These are phyloP conservation scores for Pythium plurisporium DNA, from an alignment of 352 stramenopile species.

Conservation along the genomic window DNA sequence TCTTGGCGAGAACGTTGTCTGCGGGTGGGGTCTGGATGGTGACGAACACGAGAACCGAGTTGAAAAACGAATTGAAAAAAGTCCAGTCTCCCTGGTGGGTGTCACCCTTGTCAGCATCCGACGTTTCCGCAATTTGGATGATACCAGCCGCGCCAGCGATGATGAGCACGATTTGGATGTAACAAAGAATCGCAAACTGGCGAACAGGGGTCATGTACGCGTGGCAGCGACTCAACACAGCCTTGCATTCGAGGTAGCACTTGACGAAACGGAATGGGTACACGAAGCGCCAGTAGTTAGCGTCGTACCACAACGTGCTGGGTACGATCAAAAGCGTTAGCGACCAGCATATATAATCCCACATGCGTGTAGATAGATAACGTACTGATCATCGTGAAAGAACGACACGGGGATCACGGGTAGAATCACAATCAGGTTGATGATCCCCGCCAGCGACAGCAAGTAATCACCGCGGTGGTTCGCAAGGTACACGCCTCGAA, in stretches of 20 bases:
- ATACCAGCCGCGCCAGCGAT: constrained; percentile 70
- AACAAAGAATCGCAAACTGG: constrained; percentile 79
- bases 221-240: constrained; percentile 77
- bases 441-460: constrained; percentile 48
- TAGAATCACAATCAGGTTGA: constrained; percentile 60
- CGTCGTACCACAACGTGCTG: constrained; percentile 76
- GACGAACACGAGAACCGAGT: constrained; percentile 85
- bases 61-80: constrained; percentile 88
- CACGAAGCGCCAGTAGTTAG: constrained; percentile 75
- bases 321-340: not conserved
- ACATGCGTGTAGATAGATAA: not conserved
- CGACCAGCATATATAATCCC: not conserved
- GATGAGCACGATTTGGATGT: constrained; percentile 78
- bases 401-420: constrained; percentile 76
- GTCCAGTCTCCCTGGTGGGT: constrained; percentile 79
- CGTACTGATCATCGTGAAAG: constrained; percentile 69
- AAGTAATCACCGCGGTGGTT: constrained; percentile 63
- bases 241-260: constrained; percentile 71
- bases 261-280: constrained; percentile 83
- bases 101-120: constrained; percentile 39
- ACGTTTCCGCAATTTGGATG: constrained; percentile 84
- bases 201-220: constrained; percentile 70
- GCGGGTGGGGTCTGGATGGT: constrained; percentile 81
- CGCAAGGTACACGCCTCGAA: constrained; percentile 67
- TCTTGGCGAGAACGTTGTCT: constrained; percentile 76